Base-by-base conservation (phyloP, 306 rosid genomes). In the Lotus japonicus region DNA sequence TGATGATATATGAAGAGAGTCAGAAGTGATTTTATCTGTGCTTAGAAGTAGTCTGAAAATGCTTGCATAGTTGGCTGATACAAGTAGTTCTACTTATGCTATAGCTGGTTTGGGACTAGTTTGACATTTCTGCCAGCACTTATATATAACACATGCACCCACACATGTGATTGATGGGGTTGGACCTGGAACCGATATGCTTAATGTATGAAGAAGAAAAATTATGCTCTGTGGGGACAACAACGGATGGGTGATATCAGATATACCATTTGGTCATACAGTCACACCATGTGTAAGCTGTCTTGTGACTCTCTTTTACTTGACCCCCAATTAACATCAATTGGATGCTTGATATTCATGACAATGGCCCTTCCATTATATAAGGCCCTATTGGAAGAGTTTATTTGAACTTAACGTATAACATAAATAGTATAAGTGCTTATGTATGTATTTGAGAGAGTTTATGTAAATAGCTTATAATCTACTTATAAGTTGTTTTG, bases 151-250 rank as follows among this genome's bases (percentile, higher is more conserved):
- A 56, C 43, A 43, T 26, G 35, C 33, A 44, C 9, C 51, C 64
- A 21, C 71, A 15, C 77, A 81, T 79, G 73, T 87, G 96, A 89
- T 83, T 87, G 92, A 87, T 79, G 86, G 91, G 80, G 68, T 71
- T 51, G 77, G 80, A 72, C 78, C 48, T 71, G 73, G 91, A 82
- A 84, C 78, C 69, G 62, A 82, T 72, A 58, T 73, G 67, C 82
- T 81, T 82, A 77, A 74, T 80, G 85, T 78, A 80, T 72, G 80
- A 79, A 76, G 62, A 58, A 81, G 72, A 59, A 81, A 77, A 68
- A 53, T 60, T 83, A 56, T 73, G 82, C 81, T 46, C 35, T 60
- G 96, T 87, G 87, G 92, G 95, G 89, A 75, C 95, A 87, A 4
- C 45, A 87, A 85, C 57, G 95, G 86, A 84, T 81, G 92, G 92